phyloP scores from a whole-genome alignment of 1,139 yeast species.

The Debaryomycetaceae sp. region DNA sequence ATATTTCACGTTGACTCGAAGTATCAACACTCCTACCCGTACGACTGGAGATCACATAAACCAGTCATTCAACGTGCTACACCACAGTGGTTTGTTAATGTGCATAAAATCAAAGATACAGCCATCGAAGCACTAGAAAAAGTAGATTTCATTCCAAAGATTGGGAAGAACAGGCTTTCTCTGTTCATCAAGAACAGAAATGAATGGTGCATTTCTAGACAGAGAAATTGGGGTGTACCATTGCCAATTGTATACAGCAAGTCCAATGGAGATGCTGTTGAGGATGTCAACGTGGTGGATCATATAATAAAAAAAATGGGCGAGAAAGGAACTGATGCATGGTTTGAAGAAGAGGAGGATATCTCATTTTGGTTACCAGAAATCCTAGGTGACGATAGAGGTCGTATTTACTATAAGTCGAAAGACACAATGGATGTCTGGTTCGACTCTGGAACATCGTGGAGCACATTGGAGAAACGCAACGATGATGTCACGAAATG shows the following conservation, averaged over 20 bases:
- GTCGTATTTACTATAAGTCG: slow-evolving; percentile 54
- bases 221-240: slow-evolving; percentile 98
- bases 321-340: slow-evolving; percentile 65
- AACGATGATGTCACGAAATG: slow-evolving; percentile 14
- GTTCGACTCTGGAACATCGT: slow-evolving; percentile 96
- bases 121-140: slow-evolving; percentile 58
- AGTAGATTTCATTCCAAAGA: slow-evolving; percentile 69
- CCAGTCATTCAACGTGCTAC: slow-evolving; percentile 96
- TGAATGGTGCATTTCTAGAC: slow-evolving; percentile 98
- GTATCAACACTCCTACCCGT: slow-evolving; percentile 84
- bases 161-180: slow-evolving; percentile 65
- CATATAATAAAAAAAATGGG: slow-evolving; percentile 52
- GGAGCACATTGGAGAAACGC: slow-evolving; percentile 62
- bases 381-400: slow-evolving; percentile 22
- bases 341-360: slow-evolving; percentile 64
- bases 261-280: slow-evolving; percentile 55
- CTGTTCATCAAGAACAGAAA: slow-evolving; percentile 75
- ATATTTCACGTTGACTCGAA: slow-evolving; percentile 45
- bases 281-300: slow-evolving; percentile 49
- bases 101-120: slow-evolving; percentile 62
- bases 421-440: slow-evolving; percentile 97
- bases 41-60: slow-evolving; percentile 94
- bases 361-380: slow-evolving; percentile 73
- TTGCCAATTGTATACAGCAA: slow-evolving; percentile 78
- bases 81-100: slow-evolving; percentile 95